Evolutionary conservation across 176 grass and related monocot species (phyloP).

Genomic region (Aechmea fasciata): DNA sequence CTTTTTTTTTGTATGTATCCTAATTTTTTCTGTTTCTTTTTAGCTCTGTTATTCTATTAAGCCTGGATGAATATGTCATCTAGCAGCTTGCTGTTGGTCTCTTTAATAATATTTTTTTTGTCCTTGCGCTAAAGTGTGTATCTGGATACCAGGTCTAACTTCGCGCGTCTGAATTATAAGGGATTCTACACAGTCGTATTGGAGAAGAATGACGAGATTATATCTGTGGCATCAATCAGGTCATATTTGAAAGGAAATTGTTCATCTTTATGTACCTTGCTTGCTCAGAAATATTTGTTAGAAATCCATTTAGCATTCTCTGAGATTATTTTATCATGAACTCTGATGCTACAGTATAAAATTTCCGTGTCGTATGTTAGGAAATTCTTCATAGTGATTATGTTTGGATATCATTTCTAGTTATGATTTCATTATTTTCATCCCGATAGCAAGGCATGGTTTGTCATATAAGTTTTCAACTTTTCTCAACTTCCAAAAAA

Average conservation of each 20-base stretch:
- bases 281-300: neutral
- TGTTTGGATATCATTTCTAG: neutral
- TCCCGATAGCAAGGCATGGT: neutral
- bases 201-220: conserved; percentile 73
- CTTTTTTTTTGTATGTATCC: conserved; percentile 2
- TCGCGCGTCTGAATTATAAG: conserved; percentile 74
- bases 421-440: neutral
- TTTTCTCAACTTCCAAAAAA: neutral
- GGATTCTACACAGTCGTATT: conserved; percentile 83
- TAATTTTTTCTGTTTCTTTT: neutral
- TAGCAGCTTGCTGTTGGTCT: neutral
- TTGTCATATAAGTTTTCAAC: neutral
- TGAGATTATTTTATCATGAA: neutral
- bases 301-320: neutral
- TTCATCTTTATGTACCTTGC: neutral
- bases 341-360: neutral
- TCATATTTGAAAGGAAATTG: conserved; percentile 19
- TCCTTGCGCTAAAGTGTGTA: neutral
- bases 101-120: neutral
- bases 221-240: conserved; percentile 89
- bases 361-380: neutral
- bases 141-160: conserved; percentile 59
- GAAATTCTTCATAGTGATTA: neutral
- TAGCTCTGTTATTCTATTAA: neutral
- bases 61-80: neutral